A percentile compares a stretch with the other conserved stretches of the same genome.
Conservation (phyloP, 2,329 filamentous ascomycete genomes). For the Ophiocordyceps camponoti-saundersi region DNA sequence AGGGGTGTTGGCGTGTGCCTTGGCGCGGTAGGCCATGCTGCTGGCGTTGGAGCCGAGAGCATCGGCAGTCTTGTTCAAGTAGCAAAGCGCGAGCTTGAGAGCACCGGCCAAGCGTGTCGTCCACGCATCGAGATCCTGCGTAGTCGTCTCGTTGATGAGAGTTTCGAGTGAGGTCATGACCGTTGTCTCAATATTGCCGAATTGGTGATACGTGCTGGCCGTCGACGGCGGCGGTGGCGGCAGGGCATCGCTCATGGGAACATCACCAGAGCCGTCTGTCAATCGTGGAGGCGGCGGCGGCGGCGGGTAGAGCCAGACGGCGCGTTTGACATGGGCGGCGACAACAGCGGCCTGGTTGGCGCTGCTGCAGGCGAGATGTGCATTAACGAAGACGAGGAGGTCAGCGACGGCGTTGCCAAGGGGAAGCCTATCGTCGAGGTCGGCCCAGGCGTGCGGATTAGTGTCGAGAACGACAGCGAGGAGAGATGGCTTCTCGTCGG, state of each 20-base stretch:
- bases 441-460: conserved; percentile 85
- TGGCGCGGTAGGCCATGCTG: conserved; percentile 18
- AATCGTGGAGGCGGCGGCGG: conserved; percentile 10
- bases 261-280: conserved; percentile 27
- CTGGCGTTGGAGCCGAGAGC: conserved; percentile 40
- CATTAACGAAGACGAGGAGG: conserved; percentile 91
- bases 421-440: conserved; percentile 56
- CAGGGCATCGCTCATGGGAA: conserved; percentile 37
- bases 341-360: conserved; percentile 85
- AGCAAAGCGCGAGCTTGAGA: conserved; percentile 71
- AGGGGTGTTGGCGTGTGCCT: conserved; percentile 13
- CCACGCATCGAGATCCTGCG: conserved; percentile 48
- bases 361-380: conserved; percentile 86
- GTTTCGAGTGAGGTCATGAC: conserved; percentile 56
- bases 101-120: conserved; percentile 86
- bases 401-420: conserved; percentile 73
- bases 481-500: conserved; percentile 55
- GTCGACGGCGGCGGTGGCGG: conserved; percentile 19
- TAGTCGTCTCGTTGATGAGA: conserved; percentile 55
- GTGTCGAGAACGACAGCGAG: conserved; percentile 88
- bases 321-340: conserved; percentile 73
- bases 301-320: conserved; percentile 69
- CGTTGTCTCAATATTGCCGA: conserved; percentile 69
- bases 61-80: conserved; percentile 72
- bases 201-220: conserved; percentile 87